Evolutionary conservation across 116 monocot species (phyloP).

Genomic region (Papilionanthe hybrid): DNA sequence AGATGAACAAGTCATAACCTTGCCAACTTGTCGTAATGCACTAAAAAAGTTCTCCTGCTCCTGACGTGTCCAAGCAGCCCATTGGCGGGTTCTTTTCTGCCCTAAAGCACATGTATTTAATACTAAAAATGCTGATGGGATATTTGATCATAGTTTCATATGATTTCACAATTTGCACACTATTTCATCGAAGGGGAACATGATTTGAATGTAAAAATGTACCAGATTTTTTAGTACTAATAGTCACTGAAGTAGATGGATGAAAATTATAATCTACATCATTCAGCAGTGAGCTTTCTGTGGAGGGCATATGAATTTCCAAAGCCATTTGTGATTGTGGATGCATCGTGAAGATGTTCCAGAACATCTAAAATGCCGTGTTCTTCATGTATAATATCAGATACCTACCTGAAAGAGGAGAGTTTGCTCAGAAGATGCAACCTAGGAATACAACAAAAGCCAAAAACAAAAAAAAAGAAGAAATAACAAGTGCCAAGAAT

Average conservation of each 20-base stretch:
- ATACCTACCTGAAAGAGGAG: background rate
- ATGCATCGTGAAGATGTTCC: conserved; percentile 10
- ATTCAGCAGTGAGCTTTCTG: conserved; percentile 18
- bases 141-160: background rate
- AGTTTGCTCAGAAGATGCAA: background rate
- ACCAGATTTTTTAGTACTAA: conserved; percentile 31
- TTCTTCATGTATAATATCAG: background rate
- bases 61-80: conserved; percentile 99
- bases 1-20: conserved; percentile 30
- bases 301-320: conserved; percentile 12
- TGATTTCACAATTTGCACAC: background rate
- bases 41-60: conserved; percentile 97
- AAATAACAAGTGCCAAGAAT: background rate
- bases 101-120: conserved; percentile 25
- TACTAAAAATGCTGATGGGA: background rate
- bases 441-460: background rate
- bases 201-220: background rate
- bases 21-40: conserved; percentile 96
- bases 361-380: background rate
- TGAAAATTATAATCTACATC: conserved; percentile 20
- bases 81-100: conserved; percentile 65
- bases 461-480: background rate
- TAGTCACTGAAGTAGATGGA: conserved; percentile 22
- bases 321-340: conserved; percentile 8
- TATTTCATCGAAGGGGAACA: background rate